phyloP scores from a whole-genome alignment of 495 filamentous ascomycete species.

The Aspergillus taichungensis region DNA sequence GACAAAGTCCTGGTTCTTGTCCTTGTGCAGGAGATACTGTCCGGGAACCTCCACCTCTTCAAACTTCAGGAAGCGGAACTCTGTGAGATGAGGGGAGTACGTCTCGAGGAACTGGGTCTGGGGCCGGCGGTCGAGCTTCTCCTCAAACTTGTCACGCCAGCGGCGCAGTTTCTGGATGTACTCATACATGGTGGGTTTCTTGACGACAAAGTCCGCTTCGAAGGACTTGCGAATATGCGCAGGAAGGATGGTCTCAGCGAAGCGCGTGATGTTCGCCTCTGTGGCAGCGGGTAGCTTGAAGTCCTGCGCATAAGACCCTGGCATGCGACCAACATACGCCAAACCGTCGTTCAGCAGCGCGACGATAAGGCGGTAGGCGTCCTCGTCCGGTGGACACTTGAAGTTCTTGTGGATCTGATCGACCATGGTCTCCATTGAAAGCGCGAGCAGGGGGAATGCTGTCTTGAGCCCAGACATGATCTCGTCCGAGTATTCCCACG shows the following conservation, averaged over 20 bases:
- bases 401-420: conserved; percentile 98
- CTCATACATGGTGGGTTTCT: conserved; percentile 91
- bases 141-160: conserved; percentile 97
- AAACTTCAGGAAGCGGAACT: conserved; percentile 94
- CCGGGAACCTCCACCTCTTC: conserved; percentile 98
- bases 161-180: conserved; percentile 95
- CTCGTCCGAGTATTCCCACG: conserved; percentile 95
- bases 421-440: conserved; percentile 99
- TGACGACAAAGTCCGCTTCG: conserved; percentile 87
- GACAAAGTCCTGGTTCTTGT: conserved; percentile 97
- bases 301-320: conserved; percentile 75
- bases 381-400: conserved; percentile 96
- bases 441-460: conserved; percentile 85
- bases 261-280: conserved; percentile 90
- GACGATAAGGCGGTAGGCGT: conserved; percentile 95
- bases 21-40: conserved; percentile 91
- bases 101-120: conserved; percentile 61
- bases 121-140: conserved; percentile 86
- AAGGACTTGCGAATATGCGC: conserved; percentile 88
- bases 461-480: conserved; percentile 91
- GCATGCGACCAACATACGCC: conserved; percentile 77
- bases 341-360: conserved; percentile 92
- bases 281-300: conserved; percentile 84
- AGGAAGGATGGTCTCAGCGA: conserved; percentile 92
- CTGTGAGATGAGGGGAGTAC: conserved; percentile 83